A percentile compares a stretch with the other conserved stretches of the same genome.
Evolutionary conservation across 176 grass and related monocot species (phyloP).

Genomic region (Leersia perrieri): DNA sequence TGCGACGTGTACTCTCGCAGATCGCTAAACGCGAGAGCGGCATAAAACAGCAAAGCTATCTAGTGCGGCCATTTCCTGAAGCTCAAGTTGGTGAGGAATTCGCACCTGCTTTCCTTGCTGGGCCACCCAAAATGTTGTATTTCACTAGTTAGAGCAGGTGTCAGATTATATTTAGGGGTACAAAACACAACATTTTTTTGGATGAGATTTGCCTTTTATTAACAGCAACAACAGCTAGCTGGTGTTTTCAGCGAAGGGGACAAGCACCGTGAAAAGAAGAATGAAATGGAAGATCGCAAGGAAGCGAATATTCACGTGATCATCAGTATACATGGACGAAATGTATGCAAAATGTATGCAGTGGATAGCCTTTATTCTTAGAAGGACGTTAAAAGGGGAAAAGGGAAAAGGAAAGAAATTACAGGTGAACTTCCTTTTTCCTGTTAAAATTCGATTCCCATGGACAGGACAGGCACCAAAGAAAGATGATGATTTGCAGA

Average conservation of each 20-base stretch:
- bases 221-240: background rate
- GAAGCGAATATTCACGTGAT: background rate
- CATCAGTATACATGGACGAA: background rate
- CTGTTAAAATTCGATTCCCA: background rate
- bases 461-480: background rate
- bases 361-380: background rate
- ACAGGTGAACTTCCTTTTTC: background rate
- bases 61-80: background rate
- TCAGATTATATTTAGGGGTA: background rate
- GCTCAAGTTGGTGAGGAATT: constrained; percentile 5
- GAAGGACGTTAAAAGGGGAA: background rate
- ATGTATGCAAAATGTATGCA: background rate
- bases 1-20: background rate
- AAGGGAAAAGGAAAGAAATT: background rate
- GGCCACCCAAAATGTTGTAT: background rate
- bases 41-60: background rate
- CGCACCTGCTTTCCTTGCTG: constrained; percentile 12
- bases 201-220: background rate
- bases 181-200: background rate
- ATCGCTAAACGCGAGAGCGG: background rate
- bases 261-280: background rate
- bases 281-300: background rate
- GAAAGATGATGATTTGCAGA: background rate
- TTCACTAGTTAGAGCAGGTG: background rate
- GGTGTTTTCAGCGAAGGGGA: background rate